These are phyloP conservation scores for Carex littledalei DNA, from an alignment of 176 grass and related monocot species.

Conservation along the genomic window DNA sequence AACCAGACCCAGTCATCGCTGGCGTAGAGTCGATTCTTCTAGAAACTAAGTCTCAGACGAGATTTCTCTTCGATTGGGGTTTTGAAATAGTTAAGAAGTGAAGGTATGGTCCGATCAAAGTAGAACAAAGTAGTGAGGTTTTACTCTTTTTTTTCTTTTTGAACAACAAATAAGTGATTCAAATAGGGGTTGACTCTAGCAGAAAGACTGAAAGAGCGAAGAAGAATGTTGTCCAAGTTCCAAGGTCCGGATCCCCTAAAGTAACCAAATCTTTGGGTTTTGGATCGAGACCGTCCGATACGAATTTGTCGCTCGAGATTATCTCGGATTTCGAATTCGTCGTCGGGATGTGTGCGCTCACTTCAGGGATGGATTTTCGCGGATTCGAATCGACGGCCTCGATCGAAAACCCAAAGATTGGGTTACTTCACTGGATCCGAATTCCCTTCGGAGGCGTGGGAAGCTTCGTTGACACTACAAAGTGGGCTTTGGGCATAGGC, in stretches of 20 bases:
- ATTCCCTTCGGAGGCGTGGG: too few relatives aligned
- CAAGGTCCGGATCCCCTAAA: too few relatives aligned
- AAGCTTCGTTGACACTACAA: neutral
- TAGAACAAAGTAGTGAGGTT: neutral
- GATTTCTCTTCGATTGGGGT: constrained; percentile 30
- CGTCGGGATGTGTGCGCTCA: too few relatives aligned
- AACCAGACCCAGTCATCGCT: constrained; percentile 48
- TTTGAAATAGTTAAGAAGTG: constrained; percentile 18
- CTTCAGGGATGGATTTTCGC: too few relatives aligned
- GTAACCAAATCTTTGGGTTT: too few relatives aligned
- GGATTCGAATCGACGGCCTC: too few relatives aligned
- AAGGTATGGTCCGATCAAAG: constrained; percentile 3
- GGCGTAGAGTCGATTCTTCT: constrained; percentile 2
- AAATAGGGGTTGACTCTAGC: constrained; percentile 19
- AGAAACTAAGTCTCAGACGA: neutral
- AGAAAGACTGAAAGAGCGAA: neutral
- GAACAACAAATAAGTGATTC: neutral
- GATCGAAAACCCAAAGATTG: too few relatives aligned
- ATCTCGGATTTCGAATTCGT: too few relatives aligned
- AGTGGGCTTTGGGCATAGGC: too few relatives aligned
- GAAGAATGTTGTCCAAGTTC: neutral
- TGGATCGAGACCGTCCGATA: too few relatives aligned
- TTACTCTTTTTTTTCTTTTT: neutral
- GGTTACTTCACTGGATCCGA: too few relatives aligned
- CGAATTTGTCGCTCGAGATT: too few relatives aligned